Conservation (phyloP, 345 rosid species). For the Cochlearia excelsa region DNA sequence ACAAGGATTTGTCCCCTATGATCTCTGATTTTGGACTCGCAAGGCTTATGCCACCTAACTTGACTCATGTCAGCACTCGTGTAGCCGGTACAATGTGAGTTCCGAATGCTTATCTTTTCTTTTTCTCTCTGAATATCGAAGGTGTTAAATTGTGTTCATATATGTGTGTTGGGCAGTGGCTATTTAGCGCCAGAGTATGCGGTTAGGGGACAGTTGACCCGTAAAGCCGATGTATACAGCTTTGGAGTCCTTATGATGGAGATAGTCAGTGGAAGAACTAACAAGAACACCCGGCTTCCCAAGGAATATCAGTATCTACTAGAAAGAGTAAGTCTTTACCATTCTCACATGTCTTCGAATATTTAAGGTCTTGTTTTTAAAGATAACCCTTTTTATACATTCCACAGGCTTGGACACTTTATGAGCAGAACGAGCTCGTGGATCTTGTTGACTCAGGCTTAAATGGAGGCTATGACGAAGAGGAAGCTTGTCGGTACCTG, state of each 20-base stretch:
- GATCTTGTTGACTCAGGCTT: conserved; percentile 52
- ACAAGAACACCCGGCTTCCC: conserved; percentile 71
- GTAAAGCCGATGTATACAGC: conserved; percentile 92
- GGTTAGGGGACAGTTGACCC: conserved; percentile 79
- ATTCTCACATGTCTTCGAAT: neutral
- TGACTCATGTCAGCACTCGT: conserved; percentile 95
- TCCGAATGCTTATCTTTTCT: neutral
- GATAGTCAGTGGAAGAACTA: conserved; percentile 84
- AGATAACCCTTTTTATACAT: conserved; percentile 18
- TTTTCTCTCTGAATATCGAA: neutral
- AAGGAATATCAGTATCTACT: conserved; percentile 74
- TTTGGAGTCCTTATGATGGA: conserved; percentile 89
- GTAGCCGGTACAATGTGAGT: conserved; percentile 98
- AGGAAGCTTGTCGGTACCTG: conserved; percentile 63
- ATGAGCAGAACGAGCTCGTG: conserved; percentile 67
- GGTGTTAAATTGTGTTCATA: conserved; percentile 17
- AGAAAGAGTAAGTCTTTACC: conserved; percentile 60
- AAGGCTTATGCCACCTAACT: conserved; percentile 73
- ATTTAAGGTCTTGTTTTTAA: conserved; percentile 7
- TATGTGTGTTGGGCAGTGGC: conserved; percentile 53
- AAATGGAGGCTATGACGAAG: conserved; percentile 61
- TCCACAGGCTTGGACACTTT: conserved; percentile 80
- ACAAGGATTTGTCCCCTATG: conserved; percentile 67
- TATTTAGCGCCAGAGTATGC: conserved; percentile 99
- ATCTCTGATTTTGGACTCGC: conserved; percentile 98